These are phyloP conservation scores for Puccinia hordei DNA, from an alignment of 1,284 basidiomycete species.

Conservation along the genomic window DNA sequence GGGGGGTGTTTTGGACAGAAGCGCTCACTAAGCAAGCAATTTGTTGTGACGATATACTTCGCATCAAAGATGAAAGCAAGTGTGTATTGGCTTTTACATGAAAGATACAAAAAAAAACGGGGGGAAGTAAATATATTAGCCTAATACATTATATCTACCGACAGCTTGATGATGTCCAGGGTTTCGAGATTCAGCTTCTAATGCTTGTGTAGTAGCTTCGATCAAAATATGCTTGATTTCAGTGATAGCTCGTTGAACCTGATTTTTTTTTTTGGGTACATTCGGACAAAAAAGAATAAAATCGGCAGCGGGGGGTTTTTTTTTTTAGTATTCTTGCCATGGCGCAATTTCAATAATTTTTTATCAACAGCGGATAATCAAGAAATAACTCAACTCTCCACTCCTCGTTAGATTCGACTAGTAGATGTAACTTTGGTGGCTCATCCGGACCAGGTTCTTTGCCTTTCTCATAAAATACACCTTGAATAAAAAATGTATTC, in stretches of 20 bases:
- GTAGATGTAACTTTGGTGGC: slow-evolving; percentile 92
- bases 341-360: neutral
- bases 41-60: no score
- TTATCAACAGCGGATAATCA: slow-evolving; percentile 26
- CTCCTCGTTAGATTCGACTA: slow-evolving; percentile 97
- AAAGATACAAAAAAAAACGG: neutral
- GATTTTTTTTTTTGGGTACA: neutral
- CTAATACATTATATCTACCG: slow-evolving; percentile 50
- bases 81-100: neutral
- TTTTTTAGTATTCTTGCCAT: neutral
- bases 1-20: no score
- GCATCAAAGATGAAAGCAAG: neutral
- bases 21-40: neutral
- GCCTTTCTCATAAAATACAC: slow-evolving; percentile 88
- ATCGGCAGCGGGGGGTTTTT: neutral
- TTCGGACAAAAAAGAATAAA: neutral
- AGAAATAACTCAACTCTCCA: slow-evolving; percentile 67
- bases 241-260: slow-evolving; percentile 92
- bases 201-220: slow-evolving; percentile 88
- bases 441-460: slow-evolving; percentile 90
- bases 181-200: slow-evolving; percentile 68
- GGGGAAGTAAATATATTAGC: neutral
- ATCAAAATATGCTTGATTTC: slow-evolving; percentile 94
- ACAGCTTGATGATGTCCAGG: slow-evolving; percentile 38
- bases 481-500: slow-evolving; percentile 59